Evolutionary conservation across 176 grass and related monocot species (phyloP), one percentile per base, ranked within the genome.

Genomic region (Oryza brachyantha): DNA sequence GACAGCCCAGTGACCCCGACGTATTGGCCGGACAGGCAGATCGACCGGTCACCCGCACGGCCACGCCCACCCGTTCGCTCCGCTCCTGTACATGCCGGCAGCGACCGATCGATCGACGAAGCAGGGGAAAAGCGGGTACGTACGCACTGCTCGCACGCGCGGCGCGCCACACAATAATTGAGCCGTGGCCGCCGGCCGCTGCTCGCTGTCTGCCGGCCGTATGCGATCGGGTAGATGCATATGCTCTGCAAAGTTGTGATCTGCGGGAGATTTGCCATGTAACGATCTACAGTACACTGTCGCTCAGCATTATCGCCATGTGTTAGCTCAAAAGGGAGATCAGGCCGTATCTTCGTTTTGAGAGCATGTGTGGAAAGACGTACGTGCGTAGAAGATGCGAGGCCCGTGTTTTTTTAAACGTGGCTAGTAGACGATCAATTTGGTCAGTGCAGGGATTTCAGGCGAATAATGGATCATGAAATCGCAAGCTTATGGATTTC

Each of bases 301-400:
- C 16, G 4, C 46, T 5, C 5, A 50, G 7, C 46, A 36, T 55
- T 54, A 27, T 39, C 17, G 2, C 24, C 71, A 55, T 8, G 81
- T 5, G 81, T 1, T 66, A 9, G 81, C 40, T 75, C 35, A 58
- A 38, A 58, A 75, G 29, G 61, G 19, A 4, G 81, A 26, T 83
- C 48, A 19, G 35, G 9, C 25, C 36, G 10, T 80, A 60, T 60
- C 50, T 60, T 69, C 24, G 2, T 38, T 31, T 29, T 46, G 48
- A 46, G 36, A 17, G 29, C 76, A 54, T 52, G 13, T 58, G 43
- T 17, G 43, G 46, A 50, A 50, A 50, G 45, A 19, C 19, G 45
- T 48, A 48, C 45, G 19, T 48, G 45, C 14, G 19, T 19, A 48
- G 45, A 48, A 48, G 46, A 50, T 50, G 46, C 46, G 46, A 50